A percentile compares a stretch with the other conserved stretches of the same genome.
Conservation (phyloP, 805 yeast genomes). For the Vanderwaltozyma verrucispora region DNA sequence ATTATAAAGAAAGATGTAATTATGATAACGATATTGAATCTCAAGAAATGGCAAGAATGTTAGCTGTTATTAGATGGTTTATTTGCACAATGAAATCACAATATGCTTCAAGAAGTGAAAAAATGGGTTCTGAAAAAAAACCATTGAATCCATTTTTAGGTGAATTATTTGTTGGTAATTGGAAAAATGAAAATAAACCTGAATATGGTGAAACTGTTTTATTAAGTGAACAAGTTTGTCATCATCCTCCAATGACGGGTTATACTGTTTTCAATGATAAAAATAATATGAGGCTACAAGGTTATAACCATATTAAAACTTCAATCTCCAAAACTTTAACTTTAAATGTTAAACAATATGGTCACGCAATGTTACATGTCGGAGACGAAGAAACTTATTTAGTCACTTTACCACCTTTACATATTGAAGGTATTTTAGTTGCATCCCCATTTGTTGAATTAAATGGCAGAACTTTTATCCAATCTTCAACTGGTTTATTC, state of each 20-base stretch:
- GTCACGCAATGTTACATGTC: conserved; percentile 72
- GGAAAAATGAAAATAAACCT: conserved; percentile 49
- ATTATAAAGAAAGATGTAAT: conserved; percentile 10
- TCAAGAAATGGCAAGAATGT: conserved; percentile 40
- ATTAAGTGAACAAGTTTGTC: conserved; percentile 88
- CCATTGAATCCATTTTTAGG: conserved; percentile 96
- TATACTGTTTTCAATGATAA: conserved; percentile 70
- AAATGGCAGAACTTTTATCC: conserved; percentile 80
- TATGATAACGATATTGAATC: conserved; percentile 37
- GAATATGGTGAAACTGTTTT: conserved; percentile 66
- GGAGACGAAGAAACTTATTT: conserved; percentile 54
- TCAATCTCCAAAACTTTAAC: conserved; percentile 67
- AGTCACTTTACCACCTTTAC: conserved; percentile 87
- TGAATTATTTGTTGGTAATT: conserved; percentile 84
- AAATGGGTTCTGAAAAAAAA: conserved; percentile 92
- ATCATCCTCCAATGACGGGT: conserved; percentile 97
- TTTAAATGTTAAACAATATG: conserved; percentile 80
- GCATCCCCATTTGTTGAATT: conserved; percentile 93
- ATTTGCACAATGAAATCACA: conserved; percentile 86
- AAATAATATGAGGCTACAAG: conserved; percentile 62
- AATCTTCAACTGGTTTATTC: conserved; percentile 66
- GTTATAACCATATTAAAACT: conserved; percentile 84
- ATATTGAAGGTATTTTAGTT: conserved; percentile 83
- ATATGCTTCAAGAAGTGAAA: conserved; percentile 85
- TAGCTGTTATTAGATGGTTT: conserved; percentile 86